A percentile compares a stretch with the other conserved stretches of the same genome.
These are phyloP conservation scores for Iris pallida DNA, from an alignment of 116 monocot species.

Conservation along the genomic window DNA sequence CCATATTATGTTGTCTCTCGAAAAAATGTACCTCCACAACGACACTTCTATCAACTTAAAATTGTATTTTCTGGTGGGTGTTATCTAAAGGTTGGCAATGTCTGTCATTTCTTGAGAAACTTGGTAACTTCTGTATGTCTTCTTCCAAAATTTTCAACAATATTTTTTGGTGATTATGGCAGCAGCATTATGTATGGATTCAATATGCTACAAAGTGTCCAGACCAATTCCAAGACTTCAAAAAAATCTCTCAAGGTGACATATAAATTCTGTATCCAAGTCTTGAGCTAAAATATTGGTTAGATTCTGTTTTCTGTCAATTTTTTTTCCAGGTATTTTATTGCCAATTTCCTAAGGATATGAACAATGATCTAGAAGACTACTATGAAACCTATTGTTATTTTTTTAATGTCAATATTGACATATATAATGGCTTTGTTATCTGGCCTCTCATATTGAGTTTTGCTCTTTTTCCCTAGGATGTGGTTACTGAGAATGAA, in stretches of 20 bases:
- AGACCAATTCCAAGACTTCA: constrained; percentile 67
- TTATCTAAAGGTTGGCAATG: constrained; percentile 76
- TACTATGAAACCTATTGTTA: background rate
- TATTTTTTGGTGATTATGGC: constrained; percentile 13
- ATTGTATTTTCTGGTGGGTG: too few species aligned
- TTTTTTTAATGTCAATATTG: background rate
- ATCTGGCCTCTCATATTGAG: background rate
- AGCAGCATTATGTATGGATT: constrained; percentile 81
- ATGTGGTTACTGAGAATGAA: constrained; percentile 96
- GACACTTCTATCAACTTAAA: background rate
- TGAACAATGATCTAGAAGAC: background rate
- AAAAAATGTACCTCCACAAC: constrained; percentile 1
- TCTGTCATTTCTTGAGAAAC: constrained; percentile 6
- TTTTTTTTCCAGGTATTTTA: too few species aligned
- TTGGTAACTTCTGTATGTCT: background rate
- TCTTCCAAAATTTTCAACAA: background rate
- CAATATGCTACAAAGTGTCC: constrained; percentile 72
- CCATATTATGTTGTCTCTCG: background rate
- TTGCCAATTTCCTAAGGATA: too few species aligned
- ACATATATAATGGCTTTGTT: background rate
- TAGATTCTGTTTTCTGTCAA: background rate
- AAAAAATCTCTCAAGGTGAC: constrained; percentile 90
- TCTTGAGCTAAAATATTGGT: background rate
- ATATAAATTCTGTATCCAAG: constrained; percentile 3
- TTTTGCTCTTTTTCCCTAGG: constrained; percentile 40